Evolutionary conservation across 2,329 filamentous ascomycete genomes (phyloP), one percentile per base, ranked within the genome.

Genomic region (Penicillium sp.): DNA sequence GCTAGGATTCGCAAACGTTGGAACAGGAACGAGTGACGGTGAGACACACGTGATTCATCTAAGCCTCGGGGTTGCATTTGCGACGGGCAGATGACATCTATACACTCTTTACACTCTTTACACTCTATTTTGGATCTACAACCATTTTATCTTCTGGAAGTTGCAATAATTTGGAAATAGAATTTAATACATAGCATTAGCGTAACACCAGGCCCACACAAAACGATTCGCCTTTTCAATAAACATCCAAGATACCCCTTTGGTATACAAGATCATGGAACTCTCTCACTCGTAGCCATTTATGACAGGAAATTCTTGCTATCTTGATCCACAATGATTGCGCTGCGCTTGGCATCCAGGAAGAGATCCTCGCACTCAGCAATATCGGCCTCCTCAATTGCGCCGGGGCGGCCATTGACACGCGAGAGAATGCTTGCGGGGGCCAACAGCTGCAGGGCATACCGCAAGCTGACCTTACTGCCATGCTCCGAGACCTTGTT

Each of bases 401-500:
- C 72, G 69, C 90, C 86, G 60, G 80, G 82, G 67, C 86, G 86
- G 56, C 89, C 89, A 71, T 88, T 90, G 68, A 94, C 90, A 70
- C 90, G 88, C 56, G 93, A 91, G 67, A 97, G 82, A 74, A 97
- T 96, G 74, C 89, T 93, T 50, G 91, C 88, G 2, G 92, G 92
- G 27, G 91, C 90, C 65, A 99, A 80, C 64, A 99, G 78, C 77
- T 97, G 94, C 71, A 99, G 79, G 64, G 92, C 93, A 77, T 99
- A 99, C 64, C 94, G 82, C 76, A 99, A 75, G 72, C 90, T 95
- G 69, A 97, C 91, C 65, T 87, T 88, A 67, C 90, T 90, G 63
- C 94, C 94, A 65, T 96, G 87, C 68, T 89, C 85, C 40, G 91
- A 85, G 66, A 99, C 86, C 78, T 90, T 94, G 65, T 94, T 88